These are phyloP conservation scores for Tylopilus cervinicoccineus DNA, from an alignment of 768 basidiomycete species.

Conservation along the genomic window DNA sequence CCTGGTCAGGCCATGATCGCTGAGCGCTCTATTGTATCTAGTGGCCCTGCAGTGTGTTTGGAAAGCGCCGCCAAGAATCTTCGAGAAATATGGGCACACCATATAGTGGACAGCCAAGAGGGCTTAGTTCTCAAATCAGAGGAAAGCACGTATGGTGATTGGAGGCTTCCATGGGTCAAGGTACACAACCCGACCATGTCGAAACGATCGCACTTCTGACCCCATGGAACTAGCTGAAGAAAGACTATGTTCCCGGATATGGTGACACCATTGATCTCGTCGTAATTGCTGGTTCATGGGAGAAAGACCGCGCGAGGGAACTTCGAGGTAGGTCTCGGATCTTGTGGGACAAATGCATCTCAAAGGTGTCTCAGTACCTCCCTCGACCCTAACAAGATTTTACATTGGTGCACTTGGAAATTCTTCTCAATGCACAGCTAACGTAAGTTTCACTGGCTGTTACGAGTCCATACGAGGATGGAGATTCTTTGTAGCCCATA, in stretches of 20 bases:
- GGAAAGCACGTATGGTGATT: slow-evolving; percentile 64
- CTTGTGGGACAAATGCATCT: not conserved
- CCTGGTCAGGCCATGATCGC: slow-evolving; percentile 65
- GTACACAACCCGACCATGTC: slow-evolving; percentile 22
- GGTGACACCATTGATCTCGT: slow-evolving; percentile 81
- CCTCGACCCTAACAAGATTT: slow-evolving; percentile 73
- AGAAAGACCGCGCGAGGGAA: slow-evolving; percentile 71
- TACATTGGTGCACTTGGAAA: slow-evolving; percentile 70
- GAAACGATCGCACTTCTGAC: slow-evolving; percentile 14
- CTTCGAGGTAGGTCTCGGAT: slow-evolving; percentile 53
- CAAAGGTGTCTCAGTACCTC: slow-evolving; percentile 48
- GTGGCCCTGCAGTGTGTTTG: slow-evolving; percentile 4
- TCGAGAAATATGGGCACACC: slow-evolving; percentile 44
- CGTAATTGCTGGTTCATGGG: slow-evolving; percentile 76
- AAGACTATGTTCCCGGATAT: slow-evolving; percentile 82
- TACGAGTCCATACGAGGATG: not conserved
- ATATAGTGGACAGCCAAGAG: slow-evolving; percentile 54
- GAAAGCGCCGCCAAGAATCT: slow-evolving; percentile 29
- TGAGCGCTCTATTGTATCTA: slow-evolving; percentile 43
- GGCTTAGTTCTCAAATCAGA: slow-evolving; percentile 78
- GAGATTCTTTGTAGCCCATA: slow-evolving; percentile 31
- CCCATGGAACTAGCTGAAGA: slow-evolving; percentile 49
- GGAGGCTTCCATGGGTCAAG: slow-evolving; percentile 75
- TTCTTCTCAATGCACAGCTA: slow-evolving; percentile 32
- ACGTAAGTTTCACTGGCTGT: slow-evolving; percentile 32